Evolutionary conservation across 257 asterid species (phyloP).

Genomic region (Fraxinus americana): DNA sequence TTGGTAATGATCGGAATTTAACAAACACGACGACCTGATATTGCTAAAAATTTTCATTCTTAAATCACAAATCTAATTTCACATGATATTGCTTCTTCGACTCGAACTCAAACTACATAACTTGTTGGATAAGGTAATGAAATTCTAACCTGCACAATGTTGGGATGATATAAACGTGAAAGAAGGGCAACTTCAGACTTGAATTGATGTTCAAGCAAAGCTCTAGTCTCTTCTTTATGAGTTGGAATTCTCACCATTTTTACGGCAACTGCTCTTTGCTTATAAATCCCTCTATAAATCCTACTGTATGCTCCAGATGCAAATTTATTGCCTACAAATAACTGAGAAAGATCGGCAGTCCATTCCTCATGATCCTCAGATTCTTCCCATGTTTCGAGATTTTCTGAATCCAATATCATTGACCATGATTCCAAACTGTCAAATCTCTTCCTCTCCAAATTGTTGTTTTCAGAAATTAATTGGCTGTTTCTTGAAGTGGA

Average conservation of each 20-base stretch:
- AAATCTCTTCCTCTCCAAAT: constrained; percentile 82
- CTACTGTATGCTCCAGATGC: constrained; percentile 87
- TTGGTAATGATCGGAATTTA: no score
- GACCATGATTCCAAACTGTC: constrained; percentile 99
- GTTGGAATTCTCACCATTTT: constrained; percentile 80
- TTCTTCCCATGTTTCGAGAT: constrained; percentile 80
- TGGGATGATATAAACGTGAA: constrained; percentile 70
- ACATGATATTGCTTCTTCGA: no score
- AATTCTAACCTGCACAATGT: constrained; percentile 59
- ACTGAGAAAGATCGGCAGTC: constrained; percentile 83
- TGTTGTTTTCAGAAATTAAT: constrained; percentile 39
- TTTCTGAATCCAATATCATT: constrained; percentile 89
- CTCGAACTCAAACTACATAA: background rate
- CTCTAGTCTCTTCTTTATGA: constrained; percentile 51
- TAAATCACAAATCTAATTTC: no score
- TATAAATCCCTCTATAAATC: constrained; percentile 78
- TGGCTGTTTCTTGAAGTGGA: constrained; percentile 56
- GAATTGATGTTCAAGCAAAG: constrained; percentile 59
- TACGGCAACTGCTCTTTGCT: constrained; percentile 82
- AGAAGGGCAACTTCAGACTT: constrained; percentile 60
- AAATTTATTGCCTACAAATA: constrained; percentile 72
- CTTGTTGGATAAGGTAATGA: background rate
- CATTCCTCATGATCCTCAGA: constrained; percentile 67
- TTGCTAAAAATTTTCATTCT: background rate
- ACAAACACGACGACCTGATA: background rate